Conservation (phyloP, 2,329 filamentous ascomycete genomes). For the Cladosporium velox region DNA sequence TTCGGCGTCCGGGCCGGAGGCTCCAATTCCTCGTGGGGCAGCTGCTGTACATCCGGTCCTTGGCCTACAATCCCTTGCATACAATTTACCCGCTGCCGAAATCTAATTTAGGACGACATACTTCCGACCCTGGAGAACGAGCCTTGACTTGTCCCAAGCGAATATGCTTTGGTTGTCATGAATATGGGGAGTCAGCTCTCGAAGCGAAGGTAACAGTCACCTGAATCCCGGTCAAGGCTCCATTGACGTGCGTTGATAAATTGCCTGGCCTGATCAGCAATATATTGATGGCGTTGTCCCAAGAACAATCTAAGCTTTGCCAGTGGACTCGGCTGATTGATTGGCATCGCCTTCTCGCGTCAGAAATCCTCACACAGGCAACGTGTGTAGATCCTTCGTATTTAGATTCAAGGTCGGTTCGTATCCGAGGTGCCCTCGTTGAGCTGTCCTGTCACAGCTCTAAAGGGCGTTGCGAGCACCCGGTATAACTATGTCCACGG, state of each 20-base stretch:
- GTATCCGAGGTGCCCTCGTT: not conserved
- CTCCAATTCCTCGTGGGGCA: not conserved
- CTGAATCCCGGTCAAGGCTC: not conserved
- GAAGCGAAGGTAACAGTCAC: not conserved
- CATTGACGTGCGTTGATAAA: not conserved
- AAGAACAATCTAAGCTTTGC: conserved; percentile 10
- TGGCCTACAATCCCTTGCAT: not conserved
- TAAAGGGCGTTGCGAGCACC: not conserved
- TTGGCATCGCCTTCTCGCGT: conserved; percentile 6
- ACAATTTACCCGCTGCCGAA: not conserved
- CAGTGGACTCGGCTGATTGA: conserved; percentile 8
- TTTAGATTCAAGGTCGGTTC: not conserved
- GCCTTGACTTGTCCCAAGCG: not conserved
- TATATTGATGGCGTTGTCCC: conserved; percentile 1
- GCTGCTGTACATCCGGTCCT: not conserved
- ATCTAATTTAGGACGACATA: not conserved
- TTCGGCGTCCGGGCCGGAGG: not conserved
- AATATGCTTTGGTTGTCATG: not conserved
- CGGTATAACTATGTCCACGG: not conserved
- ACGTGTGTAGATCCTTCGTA: not conserved
- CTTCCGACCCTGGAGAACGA: not conserved
- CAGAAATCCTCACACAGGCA: not conserved
- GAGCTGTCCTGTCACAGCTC: not conserved
- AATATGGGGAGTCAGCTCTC: not conserved
- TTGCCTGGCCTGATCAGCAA: not conserved